A percentile compares a stretch with the other conserved stretches of the same genome.
Evolutionary conservation across 2,329 filamentous ascomycete genomes (phyloP).

Genomic region (Acrocalymma vagum): DNA sequence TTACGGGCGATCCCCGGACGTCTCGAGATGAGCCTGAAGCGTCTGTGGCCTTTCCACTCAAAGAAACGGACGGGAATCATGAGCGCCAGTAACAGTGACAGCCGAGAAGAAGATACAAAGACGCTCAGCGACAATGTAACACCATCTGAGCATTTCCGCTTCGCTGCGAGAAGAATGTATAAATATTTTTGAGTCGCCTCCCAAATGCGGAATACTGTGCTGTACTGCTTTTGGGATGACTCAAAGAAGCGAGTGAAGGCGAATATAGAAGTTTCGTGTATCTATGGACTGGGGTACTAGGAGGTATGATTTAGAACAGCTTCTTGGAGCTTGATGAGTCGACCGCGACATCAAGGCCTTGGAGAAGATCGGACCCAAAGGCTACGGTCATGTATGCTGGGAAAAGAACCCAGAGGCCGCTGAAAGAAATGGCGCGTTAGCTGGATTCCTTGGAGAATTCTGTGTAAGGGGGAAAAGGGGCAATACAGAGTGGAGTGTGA

Average conservation of each 20-base stretch:
- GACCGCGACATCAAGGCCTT: constrained; percentile 61
- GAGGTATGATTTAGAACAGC: too few relatives aligned
- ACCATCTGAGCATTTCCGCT: constrained; percentile 2
- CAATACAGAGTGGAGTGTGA: neutral
- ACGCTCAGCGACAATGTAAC: neutral
- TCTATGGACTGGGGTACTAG: neutral
- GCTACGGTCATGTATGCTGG: constrained; percentile 69
- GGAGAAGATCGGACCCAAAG: constrained; percentile 68
- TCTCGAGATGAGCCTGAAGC: constrained; percentile 1
- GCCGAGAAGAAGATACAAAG: too few relatives aligned
- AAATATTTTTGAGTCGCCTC: too few relatives aligned
- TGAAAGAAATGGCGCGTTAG: constrained; percentile 44
- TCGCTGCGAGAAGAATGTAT: constrained; percentile 14
- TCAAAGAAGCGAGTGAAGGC: too few relatives aligned
- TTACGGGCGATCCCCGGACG: constrained; percentile 1
- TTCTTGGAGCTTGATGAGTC: constrained; percentile 34
- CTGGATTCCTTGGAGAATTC: neutral
- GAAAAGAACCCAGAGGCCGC: constrained; percentile 71
- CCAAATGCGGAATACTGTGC: too few relatives aligned
- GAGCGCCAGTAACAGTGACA: too few relatives aligned
- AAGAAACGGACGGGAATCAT: constrained; percentile 3
- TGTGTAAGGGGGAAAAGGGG: neutral
- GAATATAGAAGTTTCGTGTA: too few relatives aligned
- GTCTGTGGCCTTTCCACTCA: constrained; percentile 3
- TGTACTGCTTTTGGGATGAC: too few relatives aligned